Evolutionary conservation across 192 early-diverging fungal species (phyloP), one percentile per base, ranked within the genome.

Genomic region (Backusella circina): DNA sequence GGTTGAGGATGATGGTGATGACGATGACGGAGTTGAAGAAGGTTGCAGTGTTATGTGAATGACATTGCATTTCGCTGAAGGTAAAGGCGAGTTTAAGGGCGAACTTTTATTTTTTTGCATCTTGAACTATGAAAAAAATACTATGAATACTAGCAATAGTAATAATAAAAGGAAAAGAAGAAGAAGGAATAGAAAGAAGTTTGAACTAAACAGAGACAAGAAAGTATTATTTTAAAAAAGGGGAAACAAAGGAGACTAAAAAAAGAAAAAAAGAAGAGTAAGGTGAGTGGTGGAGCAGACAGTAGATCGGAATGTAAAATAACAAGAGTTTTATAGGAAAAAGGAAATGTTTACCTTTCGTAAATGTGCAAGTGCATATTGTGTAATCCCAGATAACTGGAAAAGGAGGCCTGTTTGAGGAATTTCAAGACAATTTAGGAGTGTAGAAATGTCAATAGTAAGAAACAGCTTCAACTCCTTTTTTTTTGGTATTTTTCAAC

Each of bases 1-100:
- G 26, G 10, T 28, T n/a, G 67, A 37, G 26, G n/a, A 21, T 68
- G 39, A 13, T 61, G 54, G 3, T 7, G 23, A 26, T 18, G 37
- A 26, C 23, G 38, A 38, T 6, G 67, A 23, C 15, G 67, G 10
- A 21, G 68, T 26, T 18, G 32, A 67, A 33, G 65, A 67, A 6
- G 65, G 30, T 8, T 70, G 69, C 30, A 70, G 38, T 18, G 69
- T 70, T 23, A 70, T 70, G 2, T 70, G 39, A 41, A 70, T 70
- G 12, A 70, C 23, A 30, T 70, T 70, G 6, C 35, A 68, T 21
- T 38, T 68, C 7, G 9, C 5, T 68, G 67, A 61, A 61, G 67
- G 67, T 68, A 68, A 68, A 68, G 67, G 67, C 38, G 33, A 37
- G 10, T 38, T 33, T 68, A 68, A 68, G 3, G 67, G 67, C 38